Percentiles rank a stretch among this genome's conserved stretches.
Evolutionary conservation across 331 rosid genomes (phyloP).

Genomic region (Malus hybrid): DNA sequence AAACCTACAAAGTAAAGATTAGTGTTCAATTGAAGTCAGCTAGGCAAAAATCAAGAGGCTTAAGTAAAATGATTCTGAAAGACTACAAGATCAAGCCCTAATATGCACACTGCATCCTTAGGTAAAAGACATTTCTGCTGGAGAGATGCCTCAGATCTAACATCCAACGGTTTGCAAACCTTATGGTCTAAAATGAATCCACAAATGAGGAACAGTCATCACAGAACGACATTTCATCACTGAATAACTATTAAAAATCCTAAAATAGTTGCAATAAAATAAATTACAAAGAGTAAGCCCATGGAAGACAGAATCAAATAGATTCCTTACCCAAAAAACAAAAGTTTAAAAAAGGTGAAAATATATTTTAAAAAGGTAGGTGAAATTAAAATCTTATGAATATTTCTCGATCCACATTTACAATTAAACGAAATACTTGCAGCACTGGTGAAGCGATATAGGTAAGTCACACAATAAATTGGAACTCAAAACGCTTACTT

Average conservation of each 20-base stretch:
- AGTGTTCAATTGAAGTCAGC: slow-evolving; percentile 1
- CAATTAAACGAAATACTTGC: not conserved
- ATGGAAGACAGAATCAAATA: not conserved
- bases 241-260: not conserved
- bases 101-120: not conserved
- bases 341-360: not conserved
- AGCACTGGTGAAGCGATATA: not conserved
- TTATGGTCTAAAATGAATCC: not conserved
- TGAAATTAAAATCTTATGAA: no score
- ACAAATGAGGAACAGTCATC: not conserved
- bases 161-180: not conserved
- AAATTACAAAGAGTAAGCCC: not conserved
- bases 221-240: not conserved
- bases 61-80: not conserved
- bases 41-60: not conserved
- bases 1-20: slow-evolving; percentile 54
- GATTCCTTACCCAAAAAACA: not conserved
- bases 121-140: not conserved
- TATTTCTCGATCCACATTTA: not conserved
- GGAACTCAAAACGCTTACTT: slow-evolving; percentile 40
- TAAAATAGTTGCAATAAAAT: not conserved
- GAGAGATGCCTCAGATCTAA: not conserved
- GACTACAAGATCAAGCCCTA: not conserved
- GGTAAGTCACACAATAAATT: not conserved
- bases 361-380: not conserved